phyloP scores from a whole-genome alignment of 2,329 filamentous ascomycete genomes.

The Apiospora pterosperma region DNA sequence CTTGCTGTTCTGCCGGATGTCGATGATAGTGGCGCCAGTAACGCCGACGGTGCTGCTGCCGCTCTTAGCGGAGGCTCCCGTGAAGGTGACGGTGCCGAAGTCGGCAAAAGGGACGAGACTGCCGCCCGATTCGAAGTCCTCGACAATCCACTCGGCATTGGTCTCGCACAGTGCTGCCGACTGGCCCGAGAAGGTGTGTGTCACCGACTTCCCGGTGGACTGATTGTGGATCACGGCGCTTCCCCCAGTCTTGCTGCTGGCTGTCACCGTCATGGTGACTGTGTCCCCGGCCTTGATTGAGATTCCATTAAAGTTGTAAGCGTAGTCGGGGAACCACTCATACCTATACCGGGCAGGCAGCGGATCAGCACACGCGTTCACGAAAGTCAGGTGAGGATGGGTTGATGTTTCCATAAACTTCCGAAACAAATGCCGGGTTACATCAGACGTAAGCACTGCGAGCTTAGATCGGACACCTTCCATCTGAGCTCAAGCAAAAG shows the following conservation, averaged over 20 bases:
- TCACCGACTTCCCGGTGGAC: constrained; percentile 47
- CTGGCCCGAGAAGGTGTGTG: constrained; percentile 46
- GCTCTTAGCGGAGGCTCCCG: constrained; percentile 30
- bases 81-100: constrained; percentile 44
- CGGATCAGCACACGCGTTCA: too few relatives aligned
- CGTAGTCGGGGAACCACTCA: constrained; percentile 58
- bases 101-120: constrained; percentile 41
- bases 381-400: too few relatives aligned
- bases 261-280: constrained; percentile 27
- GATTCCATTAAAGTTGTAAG: constrained; percentile 48
- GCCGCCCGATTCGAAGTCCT: constrained; percentile 43
- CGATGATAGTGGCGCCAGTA: constrained; percentile 37
- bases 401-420: too few relatives aligned
- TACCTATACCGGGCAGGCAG: constrained; percentile 27
- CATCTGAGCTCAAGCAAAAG: neutral
- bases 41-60: constrained; percentile 30
- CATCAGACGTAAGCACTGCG: too few relatives aligned
- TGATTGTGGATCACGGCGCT: constrained; percentile 48
- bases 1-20: constrained; percentile 39
- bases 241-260: constrained; percentile 38
- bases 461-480: too few relatives aligned
- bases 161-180: constrained; percentile 44
- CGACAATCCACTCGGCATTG: constrained; percentile 63
- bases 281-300: constrained; percentile 27
- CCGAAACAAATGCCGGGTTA: too few relatives aligned